Conservation (phyloP, 768 basidiomycete genomes). For the Leccinum olivaceopallidum region DNA sequence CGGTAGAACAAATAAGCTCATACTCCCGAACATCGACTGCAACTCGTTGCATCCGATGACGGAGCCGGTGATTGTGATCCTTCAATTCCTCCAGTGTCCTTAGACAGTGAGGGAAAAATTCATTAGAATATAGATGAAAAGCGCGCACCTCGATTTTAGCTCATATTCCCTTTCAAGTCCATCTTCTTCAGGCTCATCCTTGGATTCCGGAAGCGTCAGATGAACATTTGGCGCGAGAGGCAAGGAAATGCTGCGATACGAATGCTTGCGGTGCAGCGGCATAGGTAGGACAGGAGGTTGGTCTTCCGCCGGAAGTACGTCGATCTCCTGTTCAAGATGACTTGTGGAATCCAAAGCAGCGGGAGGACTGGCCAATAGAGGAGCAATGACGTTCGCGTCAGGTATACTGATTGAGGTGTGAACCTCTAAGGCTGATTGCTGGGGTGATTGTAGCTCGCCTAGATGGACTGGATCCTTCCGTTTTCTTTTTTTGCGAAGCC, state of each 20-base stretch:
- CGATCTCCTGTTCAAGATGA: conserved; percentile 9
- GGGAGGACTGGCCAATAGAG: conserved; percentile 10
- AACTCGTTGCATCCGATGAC: conserved; percentile 68
- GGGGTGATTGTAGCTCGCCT: conserved; percentile 23
- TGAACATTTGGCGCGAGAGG: conserved; percentile 25
- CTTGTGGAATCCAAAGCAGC: not conserved
- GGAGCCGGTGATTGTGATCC: conserved; percentile 64
- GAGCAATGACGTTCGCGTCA: conserved; percentile 3
- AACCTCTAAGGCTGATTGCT: conserved; percentile 15
- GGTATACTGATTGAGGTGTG: conserved; percentile 7
- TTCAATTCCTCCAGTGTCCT: conserved; percentile 63
- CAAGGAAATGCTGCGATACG: conserved; percentile 39
- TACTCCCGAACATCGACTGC: conserved; percentile 65
- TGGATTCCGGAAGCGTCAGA: conserved; percentile 36
- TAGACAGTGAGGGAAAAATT: conserved; percentile 3
- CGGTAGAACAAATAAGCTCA: conserved; percentile 55
- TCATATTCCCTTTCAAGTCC: conserved; percentile 56
- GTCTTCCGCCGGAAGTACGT: not conserved
- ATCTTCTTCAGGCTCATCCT: conserved; percentile 44
- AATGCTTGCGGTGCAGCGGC: conserved; percentile 5
- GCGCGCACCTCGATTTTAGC: conserved; percentile 28
- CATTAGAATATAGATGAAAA: not conserved
- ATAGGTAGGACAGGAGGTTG: conserved; percentile 1
- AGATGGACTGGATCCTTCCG: conserved; percentile 28
- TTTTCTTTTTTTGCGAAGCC: conserved; percentile 7